phyloP scores from a whole-genome alignment of 768 basidiomycete species.

The Gautieria morchelliformis region DNA sequence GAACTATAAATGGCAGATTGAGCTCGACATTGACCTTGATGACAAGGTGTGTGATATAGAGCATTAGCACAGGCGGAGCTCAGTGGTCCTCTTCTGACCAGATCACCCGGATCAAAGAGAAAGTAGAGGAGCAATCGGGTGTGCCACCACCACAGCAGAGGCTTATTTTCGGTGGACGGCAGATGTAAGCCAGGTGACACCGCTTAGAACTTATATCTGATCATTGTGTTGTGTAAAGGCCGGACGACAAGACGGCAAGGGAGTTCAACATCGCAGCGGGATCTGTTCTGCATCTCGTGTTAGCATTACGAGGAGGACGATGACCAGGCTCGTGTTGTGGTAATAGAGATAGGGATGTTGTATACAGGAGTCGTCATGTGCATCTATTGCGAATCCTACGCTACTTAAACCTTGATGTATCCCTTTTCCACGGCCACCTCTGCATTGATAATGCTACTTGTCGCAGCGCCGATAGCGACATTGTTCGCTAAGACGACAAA shows the following conservation, averaged over 20 bases:
- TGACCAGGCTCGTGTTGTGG: slow-evolving; percentile 14
- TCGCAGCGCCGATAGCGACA: slow-evolving; percentile 92
- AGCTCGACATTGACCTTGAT: slow-evolving; percentile 87
- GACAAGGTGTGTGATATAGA: slow-evolving; percentile 51
- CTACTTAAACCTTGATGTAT: slow-evolving; percentile 3
- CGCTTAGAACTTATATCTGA: not conserved
- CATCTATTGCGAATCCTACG: not conserved
- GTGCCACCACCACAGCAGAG: slow-evolving; percentile 95
- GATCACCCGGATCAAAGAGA: slow-evolving; percentile 94
- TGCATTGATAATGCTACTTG: slow-evolving; percentile 94
- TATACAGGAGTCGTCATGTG: not conserved
- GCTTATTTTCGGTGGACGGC: slow-evolving; percentile 85
- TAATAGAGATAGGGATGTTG: not conserved
- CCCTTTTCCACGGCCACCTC: slow-evolving; percentile 86
- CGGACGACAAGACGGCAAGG: slow-evolving; percentile 82
- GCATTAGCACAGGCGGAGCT: not conserved
- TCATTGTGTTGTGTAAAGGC: slow-evolving; percentile 35
- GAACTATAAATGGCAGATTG: slow-evolving; percentile 46
- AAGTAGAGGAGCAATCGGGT: slow-evolving; percentile 96
- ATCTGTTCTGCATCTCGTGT: slow-evolving; percentile 85
- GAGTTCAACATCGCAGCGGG: slow-evolving; percentile 81
- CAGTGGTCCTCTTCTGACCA: slow-evolving; percentile 21
- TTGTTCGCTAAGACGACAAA: slow-evolving; percentile 91
- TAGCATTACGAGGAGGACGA: slow-evolving; percentile 86
- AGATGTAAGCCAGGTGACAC: slow-evolving; percentile 56